Evolutionary conservation across 2,329 filamentous ascomycete species (phyloP).

Genomic region (Dendrostoma leiphaemia): DNA sequence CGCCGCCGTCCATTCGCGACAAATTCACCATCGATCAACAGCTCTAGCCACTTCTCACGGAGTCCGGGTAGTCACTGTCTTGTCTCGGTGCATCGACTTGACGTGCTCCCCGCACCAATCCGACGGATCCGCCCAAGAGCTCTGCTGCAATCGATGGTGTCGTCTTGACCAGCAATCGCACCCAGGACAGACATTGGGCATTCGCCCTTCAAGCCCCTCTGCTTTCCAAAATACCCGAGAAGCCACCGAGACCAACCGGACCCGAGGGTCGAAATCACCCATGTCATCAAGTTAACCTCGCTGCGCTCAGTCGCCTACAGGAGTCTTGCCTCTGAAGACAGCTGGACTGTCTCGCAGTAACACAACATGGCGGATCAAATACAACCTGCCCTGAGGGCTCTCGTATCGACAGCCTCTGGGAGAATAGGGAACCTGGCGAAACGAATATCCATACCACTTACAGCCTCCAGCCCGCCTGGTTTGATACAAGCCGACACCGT

Average conservation of each 20-base stretch:
- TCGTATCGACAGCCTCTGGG: conserved; percentile 31
- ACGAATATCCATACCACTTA: conserved; percentile 60
- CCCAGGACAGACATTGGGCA: neutral
- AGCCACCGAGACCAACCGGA: neutral
- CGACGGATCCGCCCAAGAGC: no score
- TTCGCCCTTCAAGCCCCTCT: neutral
- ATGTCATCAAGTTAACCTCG: conserved; percentile 6
- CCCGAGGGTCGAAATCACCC: neutral
- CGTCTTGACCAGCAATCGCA: no score
- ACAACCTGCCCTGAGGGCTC: conserved; percentile 30
- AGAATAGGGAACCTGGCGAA: conserved; percentile 42
- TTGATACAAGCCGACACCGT: conserved; percentile 60
- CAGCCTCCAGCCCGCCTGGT: conserved; percentile 57
- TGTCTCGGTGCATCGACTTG: no score
- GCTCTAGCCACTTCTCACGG: no score
- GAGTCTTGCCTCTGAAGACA: conserved; percentile 1
- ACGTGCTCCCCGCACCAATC: no score
- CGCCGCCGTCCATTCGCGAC: neutral
- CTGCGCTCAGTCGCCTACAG: conserved; percentile 16
- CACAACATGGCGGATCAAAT: conserved; percentile 39
- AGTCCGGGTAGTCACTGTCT: no score
- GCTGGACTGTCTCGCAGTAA: conserved; percentile 16
- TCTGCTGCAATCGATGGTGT: no score
- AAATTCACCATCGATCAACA: neutral
- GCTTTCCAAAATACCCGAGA: no score